phyloP scores from a whole-genome alignment of 768 basidiomycete species.

The Lactarius quietus region DNA sequence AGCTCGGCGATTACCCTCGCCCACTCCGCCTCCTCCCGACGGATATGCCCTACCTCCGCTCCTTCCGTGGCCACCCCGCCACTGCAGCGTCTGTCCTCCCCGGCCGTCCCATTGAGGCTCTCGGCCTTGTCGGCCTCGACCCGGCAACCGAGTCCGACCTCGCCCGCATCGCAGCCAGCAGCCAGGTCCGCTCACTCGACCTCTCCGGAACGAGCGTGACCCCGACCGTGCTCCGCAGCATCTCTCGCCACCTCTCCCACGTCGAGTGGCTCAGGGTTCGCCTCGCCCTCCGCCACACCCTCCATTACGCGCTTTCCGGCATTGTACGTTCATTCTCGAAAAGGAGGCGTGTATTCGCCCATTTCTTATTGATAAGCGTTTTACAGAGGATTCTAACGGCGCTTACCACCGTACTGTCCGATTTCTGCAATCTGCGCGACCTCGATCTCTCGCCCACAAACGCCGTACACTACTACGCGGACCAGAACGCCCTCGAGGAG shows the following conservation, averaged over 20 bases:
- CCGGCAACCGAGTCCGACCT: constrained; percentile 53
- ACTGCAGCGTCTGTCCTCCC: constrained; percentile 59
- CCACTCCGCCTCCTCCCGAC: constrained; percentile 40
- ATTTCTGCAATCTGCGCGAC: constrained; percentile 45
- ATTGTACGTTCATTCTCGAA: constrained; percentile 47
- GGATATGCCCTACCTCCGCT: constrained; percentile 47
- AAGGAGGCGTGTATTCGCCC: too few relatives aligned
- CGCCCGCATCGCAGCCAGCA: constrained; percentile 45
- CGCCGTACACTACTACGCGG: constrained; percentile 40
- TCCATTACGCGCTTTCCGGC: constrained; percentile 60
- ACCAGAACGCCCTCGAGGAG: constrained; percentile 37
- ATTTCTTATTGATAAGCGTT: neutral
- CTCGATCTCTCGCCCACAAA: constrained; percentile 61
- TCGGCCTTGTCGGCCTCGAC: constrained; percentile 55
- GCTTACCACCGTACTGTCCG: constrained; percentile 53
- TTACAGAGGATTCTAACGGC: constrained; percentile 49
- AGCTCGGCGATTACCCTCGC: constrained; percentile 43
- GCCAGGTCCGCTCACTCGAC: constrained; percentile 50
- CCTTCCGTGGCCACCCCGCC: constrained; percentile 58
- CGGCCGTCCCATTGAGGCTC: constrained; percentile 53
- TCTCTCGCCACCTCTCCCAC: constrained; percentile 48
- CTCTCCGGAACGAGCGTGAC: constrained; percentile 58
- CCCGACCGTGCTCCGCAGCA: constrained; percentile 51
- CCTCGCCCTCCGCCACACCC: constrained; percentile 60
- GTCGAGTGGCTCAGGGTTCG: constrained; percentile 51